Conservation (phyloP, 352 stramenopile genomes). For the Blastocystis sp. region DNA sequence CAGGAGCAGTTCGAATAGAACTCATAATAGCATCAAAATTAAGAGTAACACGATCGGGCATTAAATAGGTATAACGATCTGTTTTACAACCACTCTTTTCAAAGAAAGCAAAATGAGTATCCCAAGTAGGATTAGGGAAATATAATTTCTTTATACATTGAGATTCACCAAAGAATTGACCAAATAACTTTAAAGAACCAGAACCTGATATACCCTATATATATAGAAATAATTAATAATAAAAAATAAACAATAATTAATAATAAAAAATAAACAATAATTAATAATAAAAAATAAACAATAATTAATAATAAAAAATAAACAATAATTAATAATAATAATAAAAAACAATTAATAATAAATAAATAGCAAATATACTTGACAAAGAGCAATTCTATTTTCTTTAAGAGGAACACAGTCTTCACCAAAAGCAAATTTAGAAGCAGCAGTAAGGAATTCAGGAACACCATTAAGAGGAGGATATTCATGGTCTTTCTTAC, state of each 20-base stretch:
- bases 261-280: too few species aligned
- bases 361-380: slow-evolving; percentile 74
- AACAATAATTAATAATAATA: too few species aligned
- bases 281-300: too few species aligned
- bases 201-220: too few species aligned
- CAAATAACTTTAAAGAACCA: slow-evolving; percentile 59
- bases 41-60: slow-evolving; percentile 43
- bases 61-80: slow-evolving; percentile 42
- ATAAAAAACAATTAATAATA: too few species aligned
- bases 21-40: slow-evolving; percentile 62
- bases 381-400: slow-evolving; percentile 59
- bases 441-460: slow-evolving; percentile 59
- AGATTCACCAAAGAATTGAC: slow-evolving; percentile 67
- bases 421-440: slow-evolving; percentile 67
- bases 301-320: too few species aligned
- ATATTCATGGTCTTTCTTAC: slow-evolving; percentile 40
- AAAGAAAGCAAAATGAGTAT: slow-evolving; percentile 70
- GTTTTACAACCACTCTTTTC: slow-evolving; percentile 42
- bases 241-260: too few species aligned
- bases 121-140: slow-evolving; percentile 72
- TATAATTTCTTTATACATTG: slow-evolving; percentile 54
- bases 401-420: slow-evolving; percentile 54
- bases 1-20: slow-evolving; percentile 58
- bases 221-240: too few species aligned
- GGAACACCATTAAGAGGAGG: slow-evolving; percentile 44